These are phyloP conservation scores for Erodium moschatum DNA, from an alignment of 441 rosid species.

Conservation along the genomic window DNA sequence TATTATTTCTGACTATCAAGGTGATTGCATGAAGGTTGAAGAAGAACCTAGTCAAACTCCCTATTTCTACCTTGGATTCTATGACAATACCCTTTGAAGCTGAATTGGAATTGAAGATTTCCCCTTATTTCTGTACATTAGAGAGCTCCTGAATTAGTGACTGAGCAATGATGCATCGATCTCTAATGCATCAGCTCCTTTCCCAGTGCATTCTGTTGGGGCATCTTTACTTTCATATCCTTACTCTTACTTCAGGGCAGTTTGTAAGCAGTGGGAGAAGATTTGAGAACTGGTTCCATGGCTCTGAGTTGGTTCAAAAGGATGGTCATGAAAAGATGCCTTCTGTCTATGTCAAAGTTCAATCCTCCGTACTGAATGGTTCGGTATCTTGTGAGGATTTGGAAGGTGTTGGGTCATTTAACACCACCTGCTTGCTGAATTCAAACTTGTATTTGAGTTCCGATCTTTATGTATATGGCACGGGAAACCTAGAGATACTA, in stretches of 20 bases:
- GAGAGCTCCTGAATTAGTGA: constrained; percentile 18
- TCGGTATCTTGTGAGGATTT: constrained; percentile 60
- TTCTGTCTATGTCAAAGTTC: constrained; percentile 17
- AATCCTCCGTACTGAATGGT: constrained; percentile 19
- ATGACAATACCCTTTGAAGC: too few relatives aligned
- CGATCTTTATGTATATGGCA: constrained; percentile 55
- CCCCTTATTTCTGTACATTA: constrained; percentile 15
- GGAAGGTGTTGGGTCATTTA: constrained; percentile 79
- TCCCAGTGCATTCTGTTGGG: constrained; percentile 43
- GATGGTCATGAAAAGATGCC: constrained; percentile 25
- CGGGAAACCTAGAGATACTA: constrained; percentile 70
- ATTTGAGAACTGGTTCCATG: constrained; percentile 23
- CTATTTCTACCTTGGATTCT: too few relatives aligned
- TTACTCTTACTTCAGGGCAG: constrained; percentile 34
- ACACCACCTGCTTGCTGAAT: constrained; percentile 75
- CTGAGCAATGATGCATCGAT: constrained; percentile 32
- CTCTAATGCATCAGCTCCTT: constrained; percentile 37
- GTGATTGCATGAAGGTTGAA: constrained; percentile 4
- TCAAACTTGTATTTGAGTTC: constrained; percentile 56
- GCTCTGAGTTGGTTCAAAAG: constrained; percentile 26
- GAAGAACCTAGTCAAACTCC: too few relatives aligned
- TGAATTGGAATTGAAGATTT: constrained; percentile 12
- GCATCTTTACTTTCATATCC: constrained; percentile 22
- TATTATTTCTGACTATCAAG: constrained; percentile 11
- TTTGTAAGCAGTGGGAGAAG: constrained; percentile 18